Evolutionary conservation across 208 protist genomes (phyloP).

Genomic region (Strigomonas galati): DNA sequence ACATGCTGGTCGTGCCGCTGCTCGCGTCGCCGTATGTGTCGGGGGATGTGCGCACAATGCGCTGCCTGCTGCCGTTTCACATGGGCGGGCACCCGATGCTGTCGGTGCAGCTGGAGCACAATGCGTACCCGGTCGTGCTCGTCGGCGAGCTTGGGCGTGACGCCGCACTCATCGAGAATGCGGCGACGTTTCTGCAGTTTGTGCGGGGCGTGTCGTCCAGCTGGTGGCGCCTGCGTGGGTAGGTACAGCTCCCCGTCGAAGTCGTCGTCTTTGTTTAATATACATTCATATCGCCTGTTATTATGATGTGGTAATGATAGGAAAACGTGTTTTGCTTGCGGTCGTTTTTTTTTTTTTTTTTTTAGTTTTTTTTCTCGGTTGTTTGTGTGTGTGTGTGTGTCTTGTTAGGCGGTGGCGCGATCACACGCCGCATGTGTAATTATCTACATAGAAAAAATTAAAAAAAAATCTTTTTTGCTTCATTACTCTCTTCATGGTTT

Average conservation of each 20-base stretch:
- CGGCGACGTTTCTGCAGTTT: slow-evolving; percentile 78
- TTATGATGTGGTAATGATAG: no score
- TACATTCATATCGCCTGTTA: no score
- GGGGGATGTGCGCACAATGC: slow-evolving; percentile 62
- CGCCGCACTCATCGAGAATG: slow-evolving; percentile 79
- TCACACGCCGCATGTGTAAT: not conserved
- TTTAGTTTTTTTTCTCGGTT: not conserved
- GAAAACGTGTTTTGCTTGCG: not conserved
- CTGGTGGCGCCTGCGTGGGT: slow-evolving; percentile 48
- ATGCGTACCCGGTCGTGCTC: slow-evolving; percentile 52
- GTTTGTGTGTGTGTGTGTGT: no score
- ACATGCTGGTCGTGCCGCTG: slow-evolving; percentile 76
- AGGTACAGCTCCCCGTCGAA: no score
- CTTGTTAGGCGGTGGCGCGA: no score
- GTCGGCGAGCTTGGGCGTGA: slow-evolving; percentile 80
- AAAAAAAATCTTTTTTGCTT: slow-evolving; percentile 3
- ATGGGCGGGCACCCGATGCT: slow-evolving; percentile 86
- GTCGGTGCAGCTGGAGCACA: slow-evolving; percentile 64
- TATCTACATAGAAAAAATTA: not conserved
- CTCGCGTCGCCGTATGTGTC: slow-evolving; percentile 68
- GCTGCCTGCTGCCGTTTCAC: slow-evolving; percentile 62
- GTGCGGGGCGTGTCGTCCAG: slow-evolving; percentile 63
- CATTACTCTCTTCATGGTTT: not conserved
- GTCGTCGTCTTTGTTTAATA: no score
- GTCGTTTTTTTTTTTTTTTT: not conserved